Base-by-base conservation (phyloP, 2,329 filamentous ascomycete genomes). In the Epichloe sibirici region DNA sequence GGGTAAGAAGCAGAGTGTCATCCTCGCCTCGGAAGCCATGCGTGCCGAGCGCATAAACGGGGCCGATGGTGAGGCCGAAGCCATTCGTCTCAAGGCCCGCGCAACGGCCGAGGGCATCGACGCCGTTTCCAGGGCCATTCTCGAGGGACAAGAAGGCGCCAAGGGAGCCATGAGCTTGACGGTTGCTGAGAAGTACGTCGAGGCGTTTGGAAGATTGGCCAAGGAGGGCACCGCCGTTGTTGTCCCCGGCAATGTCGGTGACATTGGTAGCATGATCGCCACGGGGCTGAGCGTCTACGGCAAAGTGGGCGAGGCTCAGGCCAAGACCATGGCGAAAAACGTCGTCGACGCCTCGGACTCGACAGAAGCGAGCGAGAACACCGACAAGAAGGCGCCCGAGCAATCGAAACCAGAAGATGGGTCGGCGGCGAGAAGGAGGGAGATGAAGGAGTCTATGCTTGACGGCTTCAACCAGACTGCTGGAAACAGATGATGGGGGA, bases 181-280 rank as follows among this genome's bases (percentile, higher is more conserved):
- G 13, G 88, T 98, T 8, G 93, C 93, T 0, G 93, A 98, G 78
- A 95, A 96, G 71, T 98, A 98, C 62, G 93, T 98, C 50, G 91
- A 94, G 45, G 93, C 93, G 4, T 98, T 97, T 64, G 85, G 80
- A 59, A 88, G 90, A 65, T 75, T 98, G 60, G 93, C 93, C 49
- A 93, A 91, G 72, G 90, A 98, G 74, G 89, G 93, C 61, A 98
- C 93, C 3, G 88, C 90, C 4, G 86, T 98, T 31, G 89, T 98
- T 21, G 90, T 98, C 13, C 93, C 93, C 0, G 93, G 93, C 11
- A 97, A 98, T 64, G 89, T 98, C 39, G 93, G 93, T 55, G 93
- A 98, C 66, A 90, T 98, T 61, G 86, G 89, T 51, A 83, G 88
- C 60, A 95, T 98, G 90, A 97, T 98, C 67, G 90, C 93, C 40